Evolutionary conservation across 225 moss, liverwort and hornwort genomes (phyloP).

Genomic region (Physcomitrellopsis africana): DNA sequence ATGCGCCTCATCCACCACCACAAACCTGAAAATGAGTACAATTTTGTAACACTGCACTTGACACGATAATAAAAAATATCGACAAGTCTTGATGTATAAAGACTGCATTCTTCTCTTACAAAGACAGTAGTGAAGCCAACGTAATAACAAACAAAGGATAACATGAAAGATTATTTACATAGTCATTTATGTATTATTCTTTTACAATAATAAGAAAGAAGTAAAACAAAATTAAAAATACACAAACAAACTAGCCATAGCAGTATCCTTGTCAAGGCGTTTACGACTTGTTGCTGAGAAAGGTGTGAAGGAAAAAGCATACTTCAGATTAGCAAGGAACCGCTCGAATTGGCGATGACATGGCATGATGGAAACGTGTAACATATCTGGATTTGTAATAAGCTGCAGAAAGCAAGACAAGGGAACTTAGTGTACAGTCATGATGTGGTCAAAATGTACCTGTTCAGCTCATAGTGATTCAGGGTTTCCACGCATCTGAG

Average conservation of each 20-base stretch:
- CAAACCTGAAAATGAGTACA: constrained; percentile 57
- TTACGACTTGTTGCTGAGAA: constrained; percentile 9
- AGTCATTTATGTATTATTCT: no score
- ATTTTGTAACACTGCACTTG: constrained; percentile 17
- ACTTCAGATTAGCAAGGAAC: constrained; percentile 80
- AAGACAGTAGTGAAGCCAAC: background rate
- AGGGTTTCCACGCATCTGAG: constrained; percentile 12
- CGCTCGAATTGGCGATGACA: constrained; percentile 88
- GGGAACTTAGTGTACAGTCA: constrained; percentile 7
- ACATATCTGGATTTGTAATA: constrained; percentile 94
- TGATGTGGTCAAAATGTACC: background rate
- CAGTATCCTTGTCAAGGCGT: background rate
- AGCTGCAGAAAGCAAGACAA: constrained; percentile 54
- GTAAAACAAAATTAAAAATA: background rate
- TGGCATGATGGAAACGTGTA: constrained; percentile 91
- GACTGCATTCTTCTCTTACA: background rate
- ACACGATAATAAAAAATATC: constrained; percentile 1
- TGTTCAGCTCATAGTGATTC: background rate
- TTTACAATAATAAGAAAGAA: no score
- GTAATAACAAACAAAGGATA: background rate
- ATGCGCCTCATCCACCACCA: constrained; percentile 93
- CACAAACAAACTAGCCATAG: background rate
- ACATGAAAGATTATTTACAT: background rate
- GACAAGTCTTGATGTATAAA: background rate
- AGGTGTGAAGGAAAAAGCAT: constrained; percentile 16